These are phyloP conservation scores for Termitomyces sp. DNA, from an alignment of 768 basidiomycete species.

Conservation along the genomic window DNA sequence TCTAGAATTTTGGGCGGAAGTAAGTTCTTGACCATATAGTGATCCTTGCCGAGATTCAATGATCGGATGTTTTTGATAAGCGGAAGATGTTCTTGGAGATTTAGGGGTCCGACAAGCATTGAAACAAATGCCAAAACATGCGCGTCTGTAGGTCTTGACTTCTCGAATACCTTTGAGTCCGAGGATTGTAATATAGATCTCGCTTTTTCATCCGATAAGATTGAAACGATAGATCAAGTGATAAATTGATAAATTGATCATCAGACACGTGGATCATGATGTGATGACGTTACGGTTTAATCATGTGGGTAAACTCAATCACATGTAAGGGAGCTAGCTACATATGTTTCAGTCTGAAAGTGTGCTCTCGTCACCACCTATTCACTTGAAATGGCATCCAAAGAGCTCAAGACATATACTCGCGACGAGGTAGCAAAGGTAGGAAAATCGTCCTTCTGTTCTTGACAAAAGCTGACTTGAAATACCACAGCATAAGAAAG, in stretches of 20 bases:
- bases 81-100: slow-evolving; percentile 54
- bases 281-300: not conserved
- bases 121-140: slow-evolving; percentile 46
- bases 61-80: slow-evolving; percentile 18
- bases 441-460: not conserved
- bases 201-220: not conserved
- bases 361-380: not conserved
- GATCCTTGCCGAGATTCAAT: not conserved
- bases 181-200: not conserved
- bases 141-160: slow-evolving; percentile 30
- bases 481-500: slow-evolving; percentile 59
- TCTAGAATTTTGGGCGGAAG: slow-evolving; percentile 20
- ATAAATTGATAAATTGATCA: too few relatives aligned
- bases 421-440: slow-evolving; percentile 41
- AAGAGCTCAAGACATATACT: slow-evolving; percentile 30
- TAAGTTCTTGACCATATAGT: slow-evolving; percentile 2
- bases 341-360: not conserved
- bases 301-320: not conserved
- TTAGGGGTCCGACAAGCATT: slow-evolving; percentile 57
- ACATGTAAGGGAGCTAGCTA: slow-evolving; percentile 4
- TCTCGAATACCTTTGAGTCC: too few relatives aligned
- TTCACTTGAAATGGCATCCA: slow-evolving; percentile 23
- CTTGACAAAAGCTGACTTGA: not conserved
- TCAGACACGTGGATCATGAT: not conserved
- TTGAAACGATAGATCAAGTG: not conserved